Evolutionary conservation across 768 basidiomycete species (phyloP), one percentile per base, ranked within the genome.

Genomic region (Collybia sp.): DNA sequence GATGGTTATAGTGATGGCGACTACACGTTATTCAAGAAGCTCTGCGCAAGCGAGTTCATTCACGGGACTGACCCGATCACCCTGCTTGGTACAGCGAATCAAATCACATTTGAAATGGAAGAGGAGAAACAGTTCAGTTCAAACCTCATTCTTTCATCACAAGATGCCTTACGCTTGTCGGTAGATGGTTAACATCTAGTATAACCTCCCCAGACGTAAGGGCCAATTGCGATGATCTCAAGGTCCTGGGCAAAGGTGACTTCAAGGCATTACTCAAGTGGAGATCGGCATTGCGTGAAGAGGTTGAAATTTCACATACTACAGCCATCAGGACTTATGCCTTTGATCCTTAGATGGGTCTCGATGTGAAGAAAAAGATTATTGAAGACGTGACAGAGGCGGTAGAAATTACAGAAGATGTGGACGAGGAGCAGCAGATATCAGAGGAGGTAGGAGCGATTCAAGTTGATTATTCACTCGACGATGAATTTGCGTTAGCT

Each of bases 1-100:
- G 92, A 93, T 40, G 96, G 96, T 51, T 99, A 99, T 59, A 90
- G 82, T 12, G 96, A 99, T 32, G 93, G 93, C 17, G 87, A 95
- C 58, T 89, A 92, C 61, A 95, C 83, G 2, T 73, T 97, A 15
- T 96, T 91, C 75, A 88, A 85, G 58, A 72, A 80, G 37, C 67
- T 79, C 15, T 61, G 77, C 13, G 90, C 84, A 3, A 69, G 75
- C 8, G 81, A 88, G 25, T 97, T 94, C 60, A 68, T 98, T 45
- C 64, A 69, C 25, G 71, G 70, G 37, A 48, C 61, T 12, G 93
- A 98, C 60, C 87, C 96, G 0, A 75, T 98, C 42, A 68, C 79
- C 3, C 66, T 88, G 6, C 79, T 99, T 13, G 93, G 94, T 10
- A 73, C 75, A 16, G 78, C 76, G 43, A 94, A 90, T 63, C 79